phyloP scores from a whole-genome alignment of 1,139 yeast species.

The Zygosaccharomyces pseudobailii region DNA sequence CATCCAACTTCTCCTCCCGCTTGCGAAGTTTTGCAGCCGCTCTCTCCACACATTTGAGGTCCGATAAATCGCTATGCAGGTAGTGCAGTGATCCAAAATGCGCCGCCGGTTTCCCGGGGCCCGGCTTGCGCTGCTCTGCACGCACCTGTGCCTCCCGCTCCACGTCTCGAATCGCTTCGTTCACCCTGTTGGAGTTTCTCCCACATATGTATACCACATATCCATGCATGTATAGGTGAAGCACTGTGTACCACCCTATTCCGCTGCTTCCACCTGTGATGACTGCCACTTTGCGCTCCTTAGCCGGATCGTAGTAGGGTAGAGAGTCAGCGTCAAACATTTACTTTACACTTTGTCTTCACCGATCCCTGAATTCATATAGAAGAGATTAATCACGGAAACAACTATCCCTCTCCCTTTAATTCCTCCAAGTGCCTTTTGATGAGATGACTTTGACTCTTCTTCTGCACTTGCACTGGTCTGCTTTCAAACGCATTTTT shows the following conservation, averaged over 20 bases:
- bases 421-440: too few relatives aligned
- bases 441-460: too few relatives aligned
- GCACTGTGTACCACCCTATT: constrained; percentile 69
- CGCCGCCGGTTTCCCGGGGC: constrained; percentile 19
- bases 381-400: neutral
- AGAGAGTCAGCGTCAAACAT: constrained; percentile 29
- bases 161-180: constrained; percentile 52
- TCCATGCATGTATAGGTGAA: constrained; percentile 77
- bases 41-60: constrained; percentile 50
- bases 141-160: constrained; percentile 46
- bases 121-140: constrained; percentile 8
- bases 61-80: constrained; percentile 59
- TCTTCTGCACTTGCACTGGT: too few relatives aligned
- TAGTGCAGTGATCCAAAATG: constrained; percentile 55
- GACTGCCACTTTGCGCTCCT: constrained; percentile 54
- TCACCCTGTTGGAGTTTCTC: constrained; percentile 52
- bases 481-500: too few relatives aligned
- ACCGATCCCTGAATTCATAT: neutral
- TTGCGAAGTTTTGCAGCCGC: constrained; percentile 50
- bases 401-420: too few relatives aligned
- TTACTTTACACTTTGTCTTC: neutral
- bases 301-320: constrained; percentile 35
- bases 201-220: constrained; percentile 71
- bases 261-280: constrained; percentile 83
- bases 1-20: constrained; percentile 51